Evolutionary conservation across 352 stramenopile species (phyloP), one percentile per base, ranked within the genome.

Genomic region (Saprolegnia parasitica): DNA sequence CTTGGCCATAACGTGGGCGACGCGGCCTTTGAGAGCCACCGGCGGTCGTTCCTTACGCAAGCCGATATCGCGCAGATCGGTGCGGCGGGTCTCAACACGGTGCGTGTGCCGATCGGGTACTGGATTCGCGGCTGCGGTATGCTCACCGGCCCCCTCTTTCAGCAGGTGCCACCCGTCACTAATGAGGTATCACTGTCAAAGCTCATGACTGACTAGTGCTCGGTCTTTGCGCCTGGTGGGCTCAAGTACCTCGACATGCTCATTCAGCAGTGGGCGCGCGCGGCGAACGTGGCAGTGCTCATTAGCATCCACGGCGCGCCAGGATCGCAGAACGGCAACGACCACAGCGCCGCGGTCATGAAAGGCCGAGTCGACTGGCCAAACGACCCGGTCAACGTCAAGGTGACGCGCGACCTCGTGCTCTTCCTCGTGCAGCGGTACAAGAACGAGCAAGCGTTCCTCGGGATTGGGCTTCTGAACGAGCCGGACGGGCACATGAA

Each of bases 101-200:
- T 93, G n/a, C 84, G 86, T 8, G 84, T 93, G 11, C 83, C 86
- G 0, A 75, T 94, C 3, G 86, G 86, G 18, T 92, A 88, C 71
- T 94, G 84, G 86, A 91, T 94, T 76, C 71, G 81, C 1, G 81
- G 81, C 45, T 88, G 63, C 54, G 26, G 21, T 18, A 52, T 29
- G 18, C 26, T 62, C 20, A 18, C 46, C 23, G 23, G 42, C 15
- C 9, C 32, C 16, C 26, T 70, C 15, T 55, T 56, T 0, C 35
- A 32, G 8, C 63, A 70, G 63, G 63, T 29, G 45, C 16, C 18
- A 3, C 46, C 24, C 4, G n/a, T 11, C n/a, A n/a, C n/a, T n/a
- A n/a, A n/a, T n/a, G n/a, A n/a, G n/a, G n/a, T n/a, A n/a, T n/a
- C n/a, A n/a, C n/a, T n/a, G n/a, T n/a, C n/a, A n/a, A n/a, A 2